Conservation (phyloP, 2,329 filamentous ascomycete genomes). For the Neocatenulostroma microsporum region DNA sequence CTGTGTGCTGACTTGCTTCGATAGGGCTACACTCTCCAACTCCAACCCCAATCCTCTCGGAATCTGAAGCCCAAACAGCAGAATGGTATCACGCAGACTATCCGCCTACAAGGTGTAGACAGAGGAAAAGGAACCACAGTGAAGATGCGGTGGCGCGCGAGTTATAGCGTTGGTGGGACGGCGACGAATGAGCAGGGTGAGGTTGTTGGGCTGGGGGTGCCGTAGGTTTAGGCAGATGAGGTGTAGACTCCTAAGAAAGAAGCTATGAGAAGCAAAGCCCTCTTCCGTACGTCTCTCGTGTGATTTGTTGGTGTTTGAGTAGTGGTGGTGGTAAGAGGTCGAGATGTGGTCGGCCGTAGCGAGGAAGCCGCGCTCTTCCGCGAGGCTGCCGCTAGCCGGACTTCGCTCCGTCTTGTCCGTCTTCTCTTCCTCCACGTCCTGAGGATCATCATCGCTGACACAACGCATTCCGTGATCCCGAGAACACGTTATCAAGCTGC, state of each 20-base stretch:
- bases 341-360: too few species aligned
- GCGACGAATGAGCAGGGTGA: constrained; percentile 69
- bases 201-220: constrained; percentile 67
- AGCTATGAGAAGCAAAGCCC: background rate
- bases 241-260: too few species aligned
- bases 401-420: too few species aligned
- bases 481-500: too few species aligned
- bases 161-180: constrained; percentile 61
- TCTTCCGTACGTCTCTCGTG: background rate
- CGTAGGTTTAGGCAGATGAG: constrained; percentile 8
- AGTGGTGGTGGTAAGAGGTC: too few species aligned
- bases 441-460: too few species aligned
- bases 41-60: constrained; percentile 79
- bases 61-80: constrained; percentile 62
- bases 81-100: constrained; percentile 72
- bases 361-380: too few species aligned
- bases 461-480: too few species aligned
- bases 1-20: background rate
- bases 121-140: constrained; percentile 65
- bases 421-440: too few species aligned
- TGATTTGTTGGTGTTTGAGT: too few species aligned
- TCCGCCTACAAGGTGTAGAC: constrained; percentile 69
- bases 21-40: constrained; percentile 70
- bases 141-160: constrained; percentile 82
- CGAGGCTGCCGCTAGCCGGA: too few species aligned